These are phyloP conservation scores for Solanum rostratum DNA, from an alignment of 257 asterid genomes.

Conservation along the genomic window DNA sequence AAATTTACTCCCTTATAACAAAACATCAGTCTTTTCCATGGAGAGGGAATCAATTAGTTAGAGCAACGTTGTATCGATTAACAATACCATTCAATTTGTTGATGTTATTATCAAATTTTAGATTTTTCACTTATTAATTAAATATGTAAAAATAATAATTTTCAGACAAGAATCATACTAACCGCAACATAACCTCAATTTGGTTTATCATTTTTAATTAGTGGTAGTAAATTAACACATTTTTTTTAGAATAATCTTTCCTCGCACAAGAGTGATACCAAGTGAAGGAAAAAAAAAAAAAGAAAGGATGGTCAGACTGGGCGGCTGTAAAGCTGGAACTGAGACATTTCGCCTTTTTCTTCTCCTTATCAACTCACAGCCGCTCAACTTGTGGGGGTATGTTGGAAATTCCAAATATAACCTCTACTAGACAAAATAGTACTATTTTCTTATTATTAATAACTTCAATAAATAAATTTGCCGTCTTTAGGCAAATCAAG, in stretches of 20 bases:
- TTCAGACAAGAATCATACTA: not conserved
- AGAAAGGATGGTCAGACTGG: conserved; percentile 17
- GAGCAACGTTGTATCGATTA: no score
- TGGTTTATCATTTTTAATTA: not conserved
- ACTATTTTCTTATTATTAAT: no score
- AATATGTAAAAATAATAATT: not conserved
- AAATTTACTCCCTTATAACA: not conserved
- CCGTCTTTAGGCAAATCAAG: not conserved
- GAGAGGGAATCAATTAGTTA: no score
- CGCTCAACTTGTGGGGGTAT: conserved; percentile 1
- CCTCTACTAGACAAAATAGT: not conserved
- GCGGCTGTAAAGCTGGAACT: conserved; percentile 20
- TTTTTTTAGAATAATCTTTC: not conserved
- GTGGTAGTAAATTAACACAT: not conserved
- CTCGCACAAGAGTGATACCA: not conserved
- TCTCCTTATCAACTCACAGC: conserved; percentile 2
- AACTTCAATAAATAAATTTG: not conserved
- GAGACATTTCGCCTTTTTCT: not conserved
- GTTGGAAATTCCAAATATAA: not conserved
- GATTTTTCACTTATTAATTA: not conserved
- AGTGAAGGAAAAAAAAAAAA: not conserved
- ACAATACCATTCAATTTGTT: not conserved
- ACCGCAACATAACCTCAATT: not conserved
- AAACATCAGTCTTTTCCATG: not conserved
- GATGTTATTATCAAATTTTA: not conserved